Evolutionary conservation across 2,329 filamentous ascomycete species (phyloP), one percentile per base, ranked within the genome.

Genomic region (Fusarium chuoi): DNA sequence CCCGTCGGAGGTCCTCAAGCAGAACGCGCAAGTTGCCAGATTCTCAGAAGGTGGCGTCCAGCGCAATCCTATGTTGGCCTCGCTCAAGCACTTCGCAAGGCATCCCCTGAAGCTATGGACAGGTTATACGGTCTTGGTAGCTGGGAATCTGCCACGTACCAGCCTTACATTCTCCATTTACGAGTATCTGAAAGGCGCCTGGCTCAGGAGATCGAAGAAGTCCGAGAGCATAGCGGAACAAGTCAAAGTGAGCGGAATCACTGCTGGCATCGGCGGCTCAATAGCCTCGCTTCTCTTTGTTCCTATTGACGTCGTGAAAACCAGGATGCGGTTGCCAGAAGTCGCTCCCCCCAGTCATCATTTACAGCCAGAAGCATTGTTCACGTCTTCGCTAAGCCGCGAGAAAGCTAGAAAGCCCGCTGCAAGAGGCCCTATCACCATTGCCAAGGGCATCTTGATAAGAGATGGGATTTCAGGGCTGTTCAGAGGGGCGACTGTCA

Each of bases 151-250:
- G 4, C 71, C 71, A 4, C 70, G 66, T 5, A 74, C 70, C 2
- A 74, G 71, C 10, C 28, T 73, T 6, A 68, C 71, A 0, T 73
- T 73, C 4, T 70, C 70, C 3, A 67, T 73, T 7, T 73, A 73
- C 22, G 71, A 73, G 17, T 62, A 74, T 15, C 48, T 73, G 1
- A 73, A 73, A 46, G 41, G 44, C 11, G 28, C 26, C 17, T 67
- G 71, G 55, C 45, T 71, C 3, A 24, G 33, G 8, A 26, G 15
- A 2, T 52, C 57, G 1, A 54, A 56, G 3, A n/a, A 20, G 0
- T 15, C 56, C 2, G 38, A 56, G 3, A 68, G 52, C 15, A 61
- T 57, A 1, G 18, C 15, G 3, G 59, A 71, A 15, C 70, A 74
- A 8, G 62, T 61, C 24, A 66, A 64, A 38, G 48, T 73, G 4